Evolutionary conservation across 1,284 basidiomycete genomes (phyloP).

Genomic region (Heliocybe sulcata): DNA sequence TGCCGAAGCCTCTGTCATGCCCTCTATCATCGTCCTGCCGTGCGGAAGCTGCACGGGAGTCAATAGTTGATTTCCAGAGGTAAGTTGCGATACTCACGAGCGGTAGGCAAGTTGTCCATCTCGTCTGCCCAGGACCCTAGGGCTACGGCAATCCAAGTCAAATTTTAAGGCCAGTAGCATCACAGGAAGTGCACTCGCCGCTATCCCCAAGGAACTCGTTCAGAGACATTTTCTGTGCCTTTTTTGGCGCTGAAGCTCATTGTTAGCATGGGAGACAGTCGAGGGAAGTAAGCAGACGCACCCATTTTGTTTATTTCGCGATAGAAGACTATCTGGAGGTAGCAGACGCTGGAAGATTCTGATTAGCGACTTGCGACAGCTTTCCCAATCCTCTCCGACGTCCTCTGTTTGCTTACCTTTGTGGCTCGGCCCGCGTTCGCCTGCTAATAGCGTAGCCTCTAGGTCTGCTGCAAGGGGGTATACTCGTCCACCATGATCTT

Average conservation of each 20-base stretch:
- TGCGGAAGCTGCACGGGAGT: slow-evolving; percentile 42
- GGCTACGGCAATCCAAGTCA: slow-evolving; percentile 31
- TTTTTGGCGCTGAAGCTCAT: slow-evolving; percentile 62
- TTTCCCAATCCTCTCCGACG: not conserved
- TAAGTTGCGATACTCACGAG: slow-evolving; percentile 55
- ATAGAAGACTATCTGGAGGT: slow-evolving; percentile 1
- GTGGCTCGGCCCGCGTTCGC: not conserved
- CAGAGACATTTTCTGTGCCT: slow-evolving; percentile 86
- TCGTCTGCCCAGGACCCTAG: slow-evolving; percentile 96
- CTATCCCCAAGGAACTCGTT: slow-evolving; percentile 85
- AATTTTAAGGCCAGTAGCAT: slow-evolving; percentile 7
- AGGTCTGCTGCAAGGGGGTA: no score
- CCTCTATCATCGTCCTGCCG: slow-evolving; percentile 50
- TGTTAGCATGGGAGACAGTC: not conserved
- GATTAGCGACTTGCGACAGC: not conserved
- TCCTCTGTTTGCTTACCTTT: not conserved
- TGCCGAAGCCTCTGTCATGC: slow-evolving; percentile 35
- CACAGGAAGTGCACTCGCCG: slow-evolving; percentile 37
- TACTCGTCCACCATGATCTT: slow-evolving; percentile 47
- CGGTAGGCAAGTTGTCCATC: slow-evolving; percentile 84
- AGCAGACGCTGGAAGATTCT: not conserved
- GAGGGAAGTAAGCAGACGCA: slow-evolving; percentile 10
- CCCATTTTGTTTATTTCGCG: slow-evolving; percentile 20
- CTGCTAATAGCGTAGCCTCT: no score
- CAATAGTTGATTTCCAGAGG: slow-evolving; percentile 11